A percentile compares a stretch with the other conserved stretches of the same genome.
Conservation (phyloP, 2,329 filamentous ascomycete genomes). For the Penicillium carneum region DNA sequence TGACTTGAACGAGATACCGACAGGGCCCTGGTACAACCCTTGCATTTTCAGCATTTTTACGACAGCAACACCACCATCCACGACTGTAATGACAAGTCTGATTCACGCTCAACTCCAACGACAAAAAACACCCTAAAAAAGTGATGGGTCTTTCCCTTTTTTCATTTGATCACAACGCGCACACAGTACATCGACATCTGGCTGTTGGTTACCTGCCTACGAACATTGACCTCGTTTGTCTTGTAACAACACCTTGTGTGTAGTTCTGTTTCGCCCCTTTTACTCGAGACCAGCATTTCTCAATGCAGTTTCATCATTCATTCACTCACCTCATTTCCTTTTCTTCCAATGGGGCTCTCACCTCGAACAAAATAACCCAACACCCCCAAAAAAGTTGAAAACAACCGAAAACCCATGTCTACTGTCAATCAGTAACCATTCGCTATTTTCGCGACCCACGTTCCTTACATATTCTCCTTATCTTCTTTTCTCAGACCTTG, state of each 20-base stretch:
- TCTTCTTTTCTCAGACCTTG: slow-evolving; percentile 22
- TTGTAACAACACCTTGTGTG: slow-evolving; percentile 4
- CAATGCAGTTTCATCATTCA: slow-evolving; percentile 19
- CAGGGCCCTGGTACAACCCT: slow-evolving; percentile 15
- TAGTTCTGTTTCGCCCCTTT: slow-evolving; percentile 19
- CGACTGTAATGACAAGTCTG: slow-evolving; percentile 44
- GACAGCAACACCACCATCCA: slow-evolving; percentile 46
- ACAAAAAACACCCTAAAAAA: slow-evolving; percentile 30
- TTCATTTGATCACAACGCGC: slow-evolving; percentile 14
- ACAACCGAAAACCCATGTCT: slow-evolving; percentile 12
- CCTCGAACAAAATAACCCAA: slow-evolving; percentile 1
- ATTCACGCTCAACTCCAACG: slow-evolving; percentile 22
- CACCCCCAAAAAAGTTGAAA: slow-evolving; percentile 9
- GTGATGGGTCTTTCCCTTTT: slow-evolving; percentile 31
- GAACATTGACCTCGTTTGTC: slow-evolving; percentile 1
- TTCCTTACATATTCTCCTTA: slow-evolving; percentile 29
- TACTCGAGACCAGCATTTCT: slow-evolving; percentile 12
- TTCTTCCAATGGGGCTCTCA: slow-evolving; percentile 3
- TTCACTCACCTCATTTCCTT: slow-evolving; percentile 26
- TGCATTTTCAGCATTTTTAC: slow-evolving; percentile 36
- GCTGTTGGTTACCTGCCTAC: slow-evolving; percentile 1
- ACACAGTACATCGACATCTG: slow-evolving; percentile 2
- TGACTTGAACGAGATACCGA: slow-evolving; percentile 41
- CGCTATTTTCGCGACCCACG: slow-evolving; percentile 25
- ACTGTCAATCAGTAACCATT: slow-evolving; percentile 7